Conservation (phyloP, 2,329 filamentous ascomycete genomes). For the Tolypocladium ophioglossoides region DNA sequence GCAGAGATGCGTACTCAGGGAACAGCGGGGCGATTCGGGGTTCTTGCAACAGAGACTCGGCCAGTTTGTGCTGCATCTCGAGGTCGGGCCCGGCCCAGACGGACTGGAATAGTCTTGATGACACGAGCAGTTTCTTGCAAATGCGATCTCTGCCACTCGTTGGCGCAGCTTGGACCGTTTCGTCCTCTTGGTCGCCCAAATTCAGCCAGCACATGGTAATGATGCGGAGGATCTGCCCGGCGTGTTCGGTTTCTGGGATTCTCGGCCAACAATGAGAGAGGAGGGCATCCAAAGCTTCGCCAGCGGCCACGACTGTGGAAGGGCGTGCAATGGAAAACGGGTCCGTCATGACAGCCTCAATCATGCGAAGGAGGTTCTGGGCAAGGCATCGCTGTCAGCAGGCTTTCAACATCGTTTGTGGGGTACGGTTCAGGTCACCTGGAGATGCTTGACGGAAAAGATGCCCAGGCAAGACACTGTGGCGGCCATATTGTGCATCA, state of each 20-base stretch:
- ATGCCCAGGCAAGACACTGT: constrained; percentile 50
- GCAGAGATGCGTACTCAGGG: neutral
- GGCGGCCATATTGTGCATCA: constrained; percentile 38
- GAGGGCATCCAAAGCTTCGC: constrained; percentile 42
- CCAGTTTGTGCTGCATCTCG: constrained; percentile 5
- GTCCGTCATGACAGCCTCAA: constrained; percentile 55
- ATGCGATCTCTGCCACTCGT: constrained; percentile 2
- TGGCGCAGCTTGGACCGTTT: neutral
- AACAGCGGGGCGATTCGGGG: constrained; percentile 20
- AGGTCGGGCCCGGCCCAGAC: constrained; percentile 11
- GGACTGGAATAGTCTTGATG: constrained; percentile 11
- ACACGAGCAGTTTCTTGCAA: constrained; percentile 7
- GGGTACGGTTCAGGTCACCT: constrained; percentile 28
- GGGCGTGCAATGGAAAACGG: constrained; percentile 52
- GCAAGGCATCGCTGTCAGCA: constrained; percentile 4
- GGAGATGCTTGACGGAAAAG: constrained; percentile 55
- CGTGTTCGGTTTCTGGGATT: constrained; percentile 41
- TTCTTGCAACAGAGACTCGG: constrained; percentile 13
- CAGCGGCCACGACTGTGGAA: constrained; percentile 40
- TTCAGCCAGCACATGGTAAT: constrained; percentile 54
- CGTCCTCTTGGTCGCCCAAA: constrained; percentile 25
- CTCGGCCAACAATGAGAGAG: constrained; percentile 61
- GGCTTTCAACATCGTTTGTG: neutral
- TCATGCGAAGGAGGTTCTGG: constrained; percentile 55
- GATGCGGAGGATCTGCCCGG: constrained; percentile 52